Percentiles rank a stretch among this genome's conserved stretches.
Conservation (phyloP, 106 monocot species). For the Dioscorea dumetorum region DNA sequence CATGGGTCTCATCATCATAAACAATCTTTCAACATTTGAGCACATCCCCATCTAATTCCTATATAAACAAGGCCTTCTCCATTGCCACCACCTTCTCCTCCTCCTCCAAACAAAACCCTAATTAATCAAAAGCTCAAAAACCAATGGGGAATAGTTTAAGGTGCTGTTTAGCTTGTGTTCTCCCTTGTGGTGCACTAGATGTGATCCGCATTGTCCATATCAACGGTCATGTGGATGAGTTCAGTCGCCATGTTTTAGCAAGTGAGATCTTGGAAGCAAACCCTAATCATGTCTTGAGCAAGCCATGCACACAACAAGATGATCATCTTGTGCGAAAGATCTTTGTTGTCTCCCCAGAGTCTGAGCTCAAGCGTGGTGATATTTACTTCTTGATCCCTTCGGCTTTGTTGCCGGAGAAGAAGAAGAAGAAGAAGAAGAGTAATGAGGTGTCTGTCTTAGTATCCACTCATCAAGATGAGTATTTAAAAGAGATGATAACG, state of each 20-base stretch:
- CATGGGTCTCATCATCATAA: too few species aligned
- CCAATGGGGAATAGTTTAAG: conserved; percentile 51
- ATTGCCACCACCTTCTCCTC: neutral
- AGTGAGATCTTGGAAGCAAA: conserved; percentile 37
- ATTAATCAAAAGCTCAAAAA: neutral
- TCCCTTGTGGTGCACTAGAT: conserved; percentile 53
- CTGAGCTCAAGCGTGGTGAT: conserved; percentile 34
- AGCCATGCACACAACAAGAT: conserved; percentile 17
- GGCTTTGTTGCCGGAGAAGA: neutral
- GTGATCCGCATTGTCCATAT: conserved; percentile 49
- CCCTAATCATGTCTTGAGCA: conserved; percentile 40
- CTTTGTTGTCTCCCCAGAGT: conserved; percentile 25
- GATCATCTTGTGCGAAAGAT: conserved; percentile 3
- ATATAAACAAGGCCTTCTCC: neutral
- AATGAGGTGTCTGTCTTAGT: neutral
- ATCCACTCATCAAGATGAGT: conserved; percentile 3
- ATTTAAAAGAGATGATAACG: conserved; percentile 6
- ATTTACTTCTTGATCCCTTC: conserved; percentile 53
- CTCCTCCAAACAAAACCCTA: neutral
- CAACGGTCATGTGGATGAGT: conserved; percentile 43
- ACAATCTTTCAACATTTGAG: too few species aligned
- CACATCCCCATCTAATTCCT: neutral
- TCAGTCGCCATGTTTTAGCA: conserved; percentile 32
- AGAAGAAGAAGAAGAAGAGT: conserved; percentile 12
- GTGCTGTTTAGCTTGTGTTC: conserved; percentile 42